Base-by-base conservation (phyloP, 2,329 filamentous ascomycete species). In the Aureobasidium sp. region DNA sequence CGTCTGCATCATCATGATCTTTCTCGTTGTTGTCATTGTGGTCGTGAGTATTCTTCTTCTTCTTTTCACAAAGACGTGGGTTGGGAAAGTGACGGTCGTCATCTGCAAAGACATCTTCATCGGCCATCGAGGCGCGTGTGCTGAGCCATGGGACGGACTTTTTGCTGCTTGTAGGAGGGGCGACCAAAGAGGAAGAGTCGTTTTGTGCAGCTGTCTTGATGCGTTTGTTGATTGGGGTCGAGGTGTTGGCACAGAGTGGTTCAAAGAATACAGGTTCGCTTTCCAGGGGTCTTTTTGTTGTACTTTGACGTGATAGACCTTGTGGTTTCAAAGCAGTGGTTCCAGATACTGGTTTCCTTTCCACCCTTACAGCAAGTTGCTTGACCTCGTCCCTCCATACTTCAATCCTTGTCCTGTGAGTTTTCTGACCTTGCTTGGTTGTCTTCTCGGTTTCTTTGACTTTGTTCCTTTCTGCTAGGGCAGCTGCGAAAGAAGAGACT, bases 51-150 rank as follows among this genome's bases (percentile, higher is more conserved):
- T 21, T 34, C 5, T 34, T 34, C 2, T 41, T 41, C 11, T 41
- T 14, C 4, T n/a, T n/a, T n/a, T 27, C 13, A 3, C 9, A 25
- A 7, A 25, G 41, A 7, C 21, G 29, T 34, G 25, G 37, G 2
- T 47, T 2, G 54, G n/a, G 9, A n/a, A 21, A 6, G 1, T 8
- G 11, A 3, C 21, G n/a, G 8, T 58, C 27, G 0, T 58, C 21
- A 9, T 58, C 41, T 45, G 21, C 21, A 34, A 47, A 58, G 1
- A 47, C 11, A 13, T 58, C 42, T 37, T 58, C 54, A 30, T 37
- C 42, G 54, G n/a, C 54, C 54, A 58, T 58, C 21, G 54, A 58
- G 32, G 42, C 54, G 30, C 54, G 41, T 1, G 54, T 58, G 30
- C 41, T 58, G 41, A 58, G 54, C 54, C 54, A 58, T 21, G 54